phyloP scores from a whole-genome alignment of 352 stramenopile genomes.

The Globisporangium irregulare region DNA sequence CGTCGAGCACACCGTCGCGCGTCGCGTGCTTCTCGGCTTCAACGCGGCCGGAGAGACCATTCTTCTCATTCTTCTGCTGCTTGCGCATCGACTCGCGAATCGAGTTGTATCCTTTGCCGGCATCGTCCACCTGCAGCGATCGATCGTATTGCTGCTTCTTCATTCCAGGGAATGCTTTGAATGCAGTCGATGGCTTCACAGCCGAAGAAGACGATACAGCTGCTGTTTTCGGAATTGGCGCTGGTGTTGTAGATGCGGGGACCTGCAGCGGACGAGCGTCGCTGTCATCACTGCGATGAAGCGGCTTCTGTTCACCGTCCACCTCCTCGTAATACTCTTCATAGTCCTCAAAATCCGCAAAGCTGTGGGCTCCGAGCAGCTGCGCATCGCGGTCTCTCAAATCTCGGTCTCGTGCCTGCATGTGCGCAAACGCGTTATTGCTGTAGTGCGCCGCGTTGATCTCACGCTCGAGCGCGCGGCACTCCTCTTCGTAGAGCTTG shows the following conservation, averaged over 20 bases:
- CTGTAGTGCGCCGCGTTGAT: conserved; percentile 34
- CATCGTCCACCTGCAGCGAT: conserved; percentile 26
- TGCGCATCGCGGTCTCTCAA: conserved; percentile 29
- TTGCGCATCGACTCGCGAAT: conserved; percentile 51
- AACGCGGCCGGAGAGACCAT: conserved; percentile 47
- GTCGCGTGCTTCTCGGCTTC: conserved; percentile 55
- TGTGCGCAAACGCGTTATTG: conserved; percentile 33
- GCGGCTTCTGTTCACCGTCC: conserved; percentile 2
- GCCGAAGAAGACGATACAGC: neutral
- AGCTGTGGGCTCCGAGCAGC: conserved; percentile 43
- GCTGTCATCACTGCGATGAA: neutral
- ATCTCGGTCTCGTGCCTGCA: conserved; percentile 19
- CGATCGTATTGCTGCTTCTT: conserved; percentile 38
- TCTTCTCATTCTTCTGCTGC: conserved; percentile 56
- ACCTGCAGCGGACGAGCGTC: conserved; percentile 6
- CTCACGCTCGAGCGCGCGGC: conserved; percentile 33
- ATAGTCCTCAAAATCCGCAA: conserved; percentile 20
- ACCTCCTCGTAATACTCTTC: conserved; percentile 15
- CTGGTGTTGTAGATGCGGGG: neutral
- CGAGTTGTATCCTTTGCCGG: conserved; percentile 47
- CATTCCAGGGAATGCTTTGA: conserved; percentile 14
- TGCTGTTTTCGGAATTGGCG: neutral
- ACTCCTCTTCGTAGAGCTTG: conserved; percentile 64
- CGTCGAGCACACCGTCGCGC: conserved; percentile 73
- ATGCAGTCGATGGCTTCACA: conserved; percentile 16